These are phyloP conservation scores for Verticillium isaacii DNA, from an alignment of 2,329 filamentous ascomycete genomes.

Conservation along the genomic window DNA sequence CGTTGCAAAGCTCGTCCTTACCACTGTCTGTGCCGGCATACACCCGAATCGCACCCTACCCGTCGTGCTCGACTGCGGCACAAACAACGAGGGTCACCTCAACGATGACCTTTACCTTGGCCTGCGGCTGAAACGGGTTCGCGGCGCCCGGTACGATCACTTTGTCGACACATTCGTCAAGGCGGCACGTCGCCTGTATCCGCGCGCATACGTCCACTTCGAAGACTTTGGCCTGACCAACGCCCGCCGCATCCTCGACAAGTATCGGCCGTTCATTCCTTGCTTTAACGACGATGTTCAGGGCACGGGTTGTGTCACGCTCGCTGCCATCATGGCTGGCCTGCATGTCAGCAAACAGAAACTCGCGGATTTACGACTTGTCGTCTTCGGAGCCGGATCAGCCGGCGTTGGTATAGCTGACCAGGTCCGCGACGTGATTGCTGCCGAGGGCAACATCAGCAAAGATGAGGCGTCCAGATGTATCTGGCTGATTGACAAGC, in stretches of 20 bases:
- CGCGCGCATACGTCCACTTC: conserved; percentile 81
- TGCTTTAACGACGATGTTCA: conserved; percentile 94
- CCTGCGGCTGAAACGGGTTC: conserved; percentile 58
- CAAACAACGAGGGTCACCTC: conserved; percentile 71
- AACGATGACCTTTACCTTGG: conserved; percentile 78
- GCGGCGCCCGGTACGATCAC: conserved; percentile 69
- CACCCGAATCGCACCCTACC: conserved; percentile 74
- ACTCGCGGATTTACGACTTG: conserved; percentile 63
- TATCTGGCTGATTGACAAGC: conserved; percentile 82
- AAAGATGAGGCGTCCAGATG: conserved; percentile 73
- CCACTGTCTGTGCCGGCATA: conserved; percentile 81
- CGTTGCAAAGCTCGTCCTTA: conserved; percentile 75
- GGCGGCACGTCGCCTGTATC: conserved; percentile 64
- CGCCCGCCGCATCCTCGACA: conserved; percentile 70
- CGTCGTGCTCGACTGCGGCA: conserved; percentile 82
- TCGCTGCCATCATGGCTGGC: conserved; percentile 76
- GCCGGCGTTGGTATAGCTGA: conserved; percentile 85
- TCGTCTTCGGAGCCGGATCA: conserved; percentile 76
- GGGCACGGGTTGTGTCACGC: conserved; percentile 81
- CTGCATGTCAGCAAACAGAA: conserved; percentile 64
- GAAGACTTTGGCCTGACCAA: conserved; percentile 82
- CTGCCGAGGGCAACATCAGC: conserved; percentile 58
- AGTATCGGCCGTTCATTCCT: conserved; percentile 66
- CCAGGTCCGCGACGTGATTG: conserved; percentile 76
- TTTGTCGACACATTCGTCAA: conserved; percentile 74